phyloP scores from a whole-genome alignment of 371 early-diverging fungal genomes.

The Mortierella sp. region DNA sequence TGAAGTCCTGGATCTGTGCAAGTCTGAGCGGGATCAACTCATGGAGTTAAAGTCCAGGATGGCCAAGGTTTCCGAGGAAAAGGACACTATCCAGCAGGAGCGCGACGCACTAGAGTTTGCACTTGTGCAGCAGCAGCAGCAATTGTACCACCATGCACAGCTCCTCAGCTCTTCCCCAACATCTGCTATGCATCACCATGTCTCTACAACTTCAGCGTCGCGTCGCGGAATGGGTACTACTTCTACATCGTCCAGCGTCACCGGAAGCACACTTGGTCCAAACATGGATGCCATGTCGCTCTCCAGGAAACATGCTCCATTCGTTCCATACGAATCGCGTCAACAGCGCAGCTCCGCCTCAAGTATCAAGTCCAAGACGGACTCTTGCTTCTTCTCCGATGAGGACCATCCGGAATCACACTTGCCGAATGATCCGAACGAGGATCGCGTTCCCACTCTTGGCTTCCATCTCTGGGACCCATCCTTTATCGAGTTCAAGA shows the following conservation, averaged over 20 bases:
- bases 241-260: constrained; percentile 4
- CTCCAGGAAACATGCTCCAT: constrained; percentile 39
- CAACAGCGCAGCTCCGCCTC: constrained; percentile 50
- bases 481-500: constrained; percentile 48
- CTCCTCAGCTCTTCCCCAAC: constrained; percentile 16
- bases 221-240: constrained; percentile 40
- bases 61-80: constrained; percentile 47
- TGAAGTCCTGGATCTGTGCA: constrained; percentile 49
- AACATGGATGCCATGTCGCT: constrained; percentile 19
- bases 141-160: constrained; percentile 24
- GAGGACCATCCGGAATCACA: constrained; percentile 53
- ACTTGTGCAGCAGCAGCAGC: constrained; percentile 35
- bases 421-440: constrained; percentile 36
- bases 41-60: constrained; percentile 47
- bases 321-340: constrained; percentile 33
- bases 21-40: constrained; percentile 52
- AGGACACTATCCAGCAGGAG: constrained; percentile 29
- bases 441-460: constrained; percentile 44
- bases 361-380: constrained; percentile 47
- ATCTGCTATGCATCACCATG: constrained; percentile 38
- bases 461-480: constrained; percentile 55
- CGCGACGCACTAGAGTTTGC: constrained; percentile 47
- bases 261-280: constrained; percentile 6
- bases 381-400: constrained; percentile 53
- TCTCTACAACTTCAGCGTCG: constrained; percentile 37